These are phyloP conservation scores for apple (Malus domestica) DNA, from an alignment of 306 rosid species.

Conservation along the genomic window DNA sequence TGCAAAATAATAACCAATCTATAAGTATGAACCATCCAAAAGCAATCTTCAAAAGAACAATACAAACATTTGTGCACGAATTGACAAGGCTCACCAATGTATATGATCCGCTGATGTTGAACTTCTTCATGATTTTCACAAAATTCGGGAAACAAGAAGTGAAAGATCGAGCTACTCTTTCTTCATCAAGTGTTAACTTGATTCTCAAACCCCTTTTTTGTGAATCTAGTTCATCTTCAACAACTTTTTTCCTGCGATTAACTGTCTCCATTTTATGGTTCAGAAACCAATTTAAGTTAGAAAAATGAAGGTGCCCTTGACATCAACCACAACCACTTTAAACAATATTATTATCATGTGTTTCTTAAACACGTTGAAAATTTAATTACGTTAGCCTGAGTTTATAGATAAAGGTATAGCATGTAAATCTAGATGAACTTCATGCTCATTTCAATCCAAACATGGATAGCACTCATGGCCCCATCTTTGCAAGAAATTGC, in stretches of 20 bases:
- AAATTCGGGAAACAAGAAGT: constrained; percentile 71
- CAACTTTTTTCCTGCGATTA: constrained; percentile 40
- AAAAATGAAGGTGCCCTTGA: background rate
- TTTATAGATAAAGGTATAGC: background rate
- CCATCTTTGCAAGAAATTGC: background rate
- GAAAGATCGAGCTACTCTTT: constrained; percentile 67
- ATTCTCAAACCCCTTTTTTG: constrained; percentile 64
- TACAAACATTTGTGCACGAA: background rate
- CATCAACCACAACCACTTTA: background rate
- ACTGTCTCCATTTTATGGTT: constrained; percentile 43
- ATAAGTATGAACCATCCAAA: constrained; percentile 5
- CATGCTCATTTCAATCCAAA: background rate
- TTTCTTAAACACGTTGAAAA: background rate
- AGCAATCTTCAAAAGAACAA: background rate
- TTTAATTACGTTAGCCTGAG: background rate
- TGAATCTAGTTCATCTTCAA: constrained; percentile 56
- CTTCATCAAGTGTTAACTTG: constrained; percentile 72
- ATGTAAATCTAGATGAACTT: background rate
- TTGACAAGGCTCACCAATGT: constrained; percentile 62
- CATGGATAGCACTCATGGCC: background rate
- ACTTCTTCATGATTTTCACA: constrained; percentile 87
- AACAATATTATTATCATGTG: background rate
- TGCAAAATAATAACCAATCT: constrained; percentile 32
- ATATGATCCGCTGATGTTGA: constrained; percentile 84
- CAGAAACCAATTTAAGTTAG: constrained; percentile 15